Percentiles rank a stretch among this genome's conserved stretches.
phyloP scores from a whole-genome alignment of 2,329 filamentous ascomycete species.

The Cordyceps cicadae region DNA sequence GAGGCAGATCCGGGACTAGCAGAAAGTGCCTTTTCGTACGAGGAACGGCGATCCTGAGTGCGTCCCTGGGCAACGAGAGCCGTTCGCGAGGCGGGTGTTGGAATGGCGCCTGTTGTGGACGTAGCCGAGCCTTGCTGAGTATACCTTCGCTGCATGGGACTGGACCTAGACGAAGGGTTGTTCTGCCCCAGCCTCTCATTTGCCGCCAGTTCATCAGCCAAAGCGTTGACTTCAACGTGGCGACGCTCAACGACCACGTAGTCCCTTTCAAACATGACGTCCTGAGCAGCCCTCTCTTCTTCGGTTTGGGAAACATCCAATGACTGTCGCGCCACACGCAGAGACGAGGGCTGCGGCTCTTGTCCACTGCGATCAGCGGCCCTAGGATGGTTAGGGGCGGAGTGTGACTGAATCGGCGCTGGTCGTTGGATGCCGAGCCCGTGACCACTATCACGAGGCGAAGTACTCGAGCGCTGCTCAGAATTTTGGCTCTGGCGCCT shows the following conservation, averaged over 20 bases:
- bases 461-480: slow-evolving; percentile 30
- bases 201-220: slow-evolving; percentile 88
- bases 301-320: slow-evolving; percentile 38
- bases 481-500: slow-evolving; percentile 18
- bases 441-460: slow-evolving; percentile 38
- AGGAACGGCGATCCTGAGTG: slow-evolving; percentile 65
- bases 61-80: slow-evolving; percentile 67
- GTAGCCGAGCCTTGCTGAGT: slow-evolving; percentile 68
- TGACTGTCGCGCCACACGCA: not conserved
- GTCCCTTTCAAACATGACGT: slow-evolving; percentile 83
- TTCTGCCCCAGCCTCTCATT: slow-evolving; percentile 55
- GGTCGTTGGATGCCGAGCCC: slow-evolving; percentile 46
- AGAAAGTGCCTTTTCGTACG: slow-evolving; percentile 69
- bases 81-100: slow-evolving; percentile 58
- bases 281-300: slow-evolving; percentile 68
- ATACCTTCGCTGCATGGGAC: slow-evolving; percentile 62
- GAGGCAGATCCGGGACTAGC: slow-evolving; percentile 64
- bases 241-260: slow-evolving; percentile 95
- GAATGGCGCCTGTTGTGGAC: slow-evolving; percentile 60
- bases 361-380: slow-evolving; percentile 15
- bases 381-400: slow-evolving; percentile 38
- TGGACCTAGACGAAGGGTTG: slow-evolving; percentile 46
- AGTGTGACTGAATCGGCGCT: slow-evolving; percentile 36
- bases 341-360: slow-evolving; percentile 8
- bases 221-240: slow-evolving; percentile 91